Conservation (phyloP, 495 filamentous ascomycete species). For the Hypomontagnella submonticulosa region DNA sequence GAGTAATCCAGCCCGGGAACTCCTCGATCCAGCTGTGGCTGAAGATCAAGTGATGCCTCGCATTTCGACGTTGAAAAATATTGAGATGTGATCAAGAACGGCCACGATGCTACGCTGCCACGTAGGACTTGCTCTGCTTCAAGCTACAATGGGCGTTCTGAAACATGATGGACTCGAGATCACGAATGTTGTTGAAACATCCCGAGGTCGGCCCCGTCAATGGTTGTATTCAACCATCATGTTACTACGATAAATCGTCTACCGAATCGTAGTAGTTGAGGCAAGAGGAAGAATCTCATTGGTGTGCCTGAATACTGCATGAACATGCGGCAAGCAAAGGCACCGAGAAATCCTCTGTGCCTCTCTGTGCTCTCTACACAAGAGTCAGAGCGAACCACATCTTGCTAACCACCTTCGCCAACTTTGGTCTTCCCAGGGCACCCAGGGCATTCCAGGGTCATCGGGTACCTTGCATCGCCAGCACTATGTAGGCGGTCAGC, state of each 20-base stretch:
- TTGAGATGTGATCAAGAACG: conserved; percentile 29
- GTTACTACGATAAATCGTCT: conserved; percentile 20
- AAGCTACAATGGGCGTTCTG: conserved; percentile 19
- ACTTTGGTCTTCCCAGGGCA: background rate
- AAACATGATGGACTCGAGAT: conserved; percentile 40
- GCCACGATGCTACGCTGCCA: background rate
- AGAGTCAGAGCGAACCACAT: conserved; percentile 16
- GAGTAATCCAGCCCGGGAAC: conserved; percentile 14
- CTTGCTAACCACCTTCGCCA: conserved; percentile 1
- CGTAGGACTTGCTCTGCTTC: conserved; percentile 27
- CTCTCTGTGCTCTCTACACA: conserved; percentile 10
- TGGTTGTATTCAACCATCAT: conserved; percentile 25
- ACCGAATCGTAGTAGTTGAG: conserved; percentile 28
- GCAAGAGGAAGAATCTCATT: conserved; percentile 28
- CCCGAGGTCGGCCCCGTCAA: conserved; percentile 11
- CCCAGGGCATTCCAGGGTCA: conserved; percentile 1
- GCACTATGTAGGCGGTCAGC: conserved; percentile 38
- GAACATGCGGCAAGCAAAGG: conserved; percentile 33
- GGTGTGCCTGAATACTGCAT: conserved; percentile 43
- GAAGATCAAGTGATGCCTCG: conserved; percentile 14
- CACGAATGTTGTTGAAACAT: conserved; percentile 39
- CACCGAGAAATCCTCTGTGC: conserved; percentile 33
- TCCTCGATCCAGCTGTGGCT: conserved; percentile 7
- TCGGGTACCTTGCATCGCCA: conserved; percentile 33
- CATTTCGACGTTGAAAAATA: conserved; percentile 6